Percentiles rank a stretch among this genome's conserved stretches.
Conservation (phyloP, 495 filamentous ascomycete genomes). For the Aspergillus nanangensis region DNA sequence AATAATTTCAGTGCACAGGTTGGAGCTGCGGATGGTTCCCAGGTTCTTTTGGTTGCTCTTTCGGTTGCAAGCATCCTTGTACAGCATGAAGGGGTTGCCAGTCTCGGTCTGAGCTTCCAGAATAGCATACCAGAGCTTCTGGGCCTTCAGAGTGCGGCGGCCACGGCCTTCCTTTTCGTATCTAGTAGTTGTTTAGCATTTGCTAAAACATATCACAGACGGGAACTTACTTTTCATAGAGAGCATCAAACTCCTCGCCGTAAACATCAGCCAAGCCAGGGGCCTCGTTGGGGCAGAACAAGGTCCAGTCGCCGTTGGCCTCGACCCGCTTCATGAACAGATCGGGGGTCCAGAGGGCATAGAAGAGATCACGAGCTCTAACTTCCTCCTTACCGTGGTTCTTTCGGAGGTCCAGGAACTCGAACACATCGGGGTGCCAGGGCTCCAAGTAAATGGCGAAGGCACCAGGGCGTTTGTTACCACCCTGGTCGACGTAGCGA, state of each 20-base stretch:
- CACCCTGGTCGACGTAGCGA: slow-evolving; percentile 96
- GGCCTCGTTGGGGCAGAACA: slow-evolving; percentile 96
- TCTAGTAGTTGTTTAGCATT: slow-evolving; percentile 18
- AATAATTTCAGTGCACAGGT: slow-evolving; percentile 96
- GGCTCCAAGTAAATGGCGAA: slow-evolving; percentile 99
- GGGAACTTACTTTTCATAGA: slow-evolving; percentile 66
- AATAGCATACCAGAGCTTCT: slow-evolving; percentile 99
- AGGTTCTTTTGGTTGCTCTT: slow-evolving; percentile 99
- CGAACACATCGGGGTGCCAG: slow-evolving; percentile 97
- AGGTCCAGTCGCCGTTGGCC: slow-evolving; percentile 89
- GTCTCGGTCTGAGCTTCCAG: slow-evolving; percentile 98
- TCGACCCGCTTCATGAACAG: slow-evolving; percentile 99
- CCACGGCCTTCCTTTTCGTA: slow-evolving; percentile 90
- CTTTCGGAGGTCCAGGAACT: slow-evolving; percentile 96
- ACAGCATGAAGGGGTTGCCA: slow-evolving; percentile 98
- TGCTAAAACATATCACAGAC: not conserved
- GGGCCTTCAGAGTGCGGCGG: slow-evolving; percentile 86
- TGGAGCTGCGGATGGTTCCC: slow-evolving; percentile 95
- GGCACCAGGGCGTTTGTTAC: slow-evolving; percentile 97
- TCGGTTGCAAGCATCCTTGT: slow-evolving; percentile 96
- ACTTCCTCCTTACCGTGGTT: slow-evolving; percentile 99
- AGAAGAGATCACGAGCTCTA: slow-evolving; percentile 95
- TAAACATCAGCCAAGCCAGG: slow-evolving; percentile 94
- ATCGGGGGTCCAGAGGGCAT: slow-evolving; percentile 96
- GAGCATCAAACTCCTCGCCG: slow-evolving; percentile 92